Conservation (phyloP, 345 rosid species). For the Linum trigynum region DNA sequence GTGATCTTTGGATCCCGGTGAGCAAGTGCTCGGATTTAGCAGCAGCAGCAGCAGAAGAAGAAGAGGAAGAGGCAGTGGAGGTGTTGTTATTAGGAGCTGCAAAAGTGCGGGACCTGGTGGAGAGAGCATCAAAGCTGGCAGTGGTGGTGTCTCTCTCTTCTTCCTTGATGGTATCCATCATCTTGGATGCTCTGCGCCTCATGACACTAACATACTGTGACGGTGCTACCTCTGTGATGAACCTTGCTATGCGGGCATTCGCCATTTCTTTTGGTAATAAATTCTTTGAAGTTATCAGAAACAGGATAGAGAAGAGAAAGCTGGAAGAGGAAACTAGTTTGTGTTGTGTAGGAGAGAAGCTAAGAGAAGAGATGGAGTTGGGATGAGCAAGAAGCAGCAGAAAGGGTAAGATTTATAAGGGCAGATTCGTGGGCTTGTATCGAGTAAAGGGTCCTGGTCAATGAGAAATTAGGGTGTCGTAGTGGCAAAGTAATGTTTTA, state of each 20-base stretch:
- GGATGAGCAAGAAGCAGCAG: conserved; percentile 14
- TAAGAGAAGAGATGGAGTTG: conserved; percentile 2
- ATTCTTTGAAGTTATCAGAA: not conserved
- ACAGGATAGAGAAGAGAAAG: conserved; percentile 2
- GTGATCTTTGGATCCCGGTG: conserved; percentile 15
- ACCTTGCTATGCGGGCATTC: conserved; percentile 49
- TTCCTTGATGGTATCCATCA: conserved; percentile 71
- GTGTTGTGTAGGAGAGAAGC: not conserved
- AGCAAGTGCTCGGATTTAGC: conserved; percentile 17
- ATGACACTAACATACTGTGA: conserved; percentile 62
- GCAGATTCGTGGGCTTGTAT: conserved; percentile 15
- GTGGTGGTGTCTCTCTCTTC: conserved; percentile 51
- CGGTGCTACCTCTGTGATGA: conserved; percentile 75
- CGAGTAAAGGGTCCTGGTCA: conserved; percentile 23
- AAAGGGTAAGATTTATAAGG: conserved; percentile 18
- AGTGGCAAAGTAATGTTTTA: conserved; percentile 1
- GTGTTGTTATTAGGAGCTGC: not conserved
- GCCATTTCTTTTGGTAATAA: conserved; percentile 33
- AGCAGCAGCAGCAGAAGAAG: conserved; percentile 16
- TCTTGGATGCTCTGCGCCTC: conserved; percentile 51
- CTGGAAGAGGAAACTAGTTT: not conserved
- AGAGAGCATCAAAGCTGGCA: conserved; percentile 18
- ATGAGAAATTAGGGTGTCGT: too few species aligned
- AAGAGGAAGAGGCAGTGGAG: conserved; percentile 1
- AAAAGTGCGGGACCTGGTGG: conserved; percentile 23